Evolutionary conservation across 768 basidiomycete species (phyloP).

Genomic region (Coprinopsis marcescibilis): DNA sequence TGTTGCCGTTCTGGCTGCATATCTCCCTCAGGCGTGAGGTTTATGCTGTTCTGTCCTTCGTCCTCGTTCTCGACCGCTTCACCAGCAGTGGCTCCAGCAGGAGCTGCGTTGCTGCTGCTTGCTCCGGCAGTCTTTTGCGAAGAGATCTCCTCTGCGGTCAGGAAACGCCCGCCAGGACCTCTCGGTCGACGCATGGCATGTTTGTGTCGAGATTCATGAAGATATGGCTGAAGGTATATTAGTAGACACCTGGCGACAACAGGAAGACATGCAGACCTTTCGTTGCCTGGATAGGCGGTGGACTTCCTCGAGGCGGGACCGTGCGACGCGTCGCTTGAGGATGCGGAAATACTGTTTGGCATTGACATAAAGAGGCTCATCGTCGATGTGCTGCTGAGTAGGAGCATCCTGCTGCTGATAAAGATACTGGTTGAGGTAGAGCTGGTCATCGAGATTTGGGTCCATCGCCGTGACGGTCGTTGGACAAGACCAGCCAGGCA

Average conservation of each 20-base stretch:
- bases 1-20: constrained; percentile 9
- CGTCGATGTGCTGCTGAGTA: constrained; percentile 55
- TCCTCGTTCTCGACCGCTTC: constrained; percentile 42
- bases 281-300: constrained; percentile 88
- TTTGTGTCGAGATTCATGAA: constrained; percentile 96
- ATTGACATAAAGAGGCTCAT: constrained; percentile 98
- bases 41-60: constrained; percentile 22
- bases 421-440: constrained; percentile 14
- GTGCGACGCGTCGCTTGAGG: constrained; percentile 87
- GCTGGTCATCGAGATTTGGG: constrained; percentile 19
- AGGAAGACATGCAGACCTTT: constrained; percentile 53
- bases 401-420: constrained; percentile 13
- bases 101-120: constrained; percentile 26
- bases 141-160: constrained; percentile 93
- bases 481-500: constrained; percentile 15
- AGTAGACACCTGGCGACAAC: constrained; percentile 1
- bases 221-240: constrained; percentile 69
- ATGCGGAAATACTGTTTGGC: constrained; percentile 99
- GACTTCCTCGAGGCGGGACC: constrained; percentile 89
- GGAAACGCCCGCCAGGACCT: constrained; percentile 95
- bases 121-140: constrained; percentile 51
- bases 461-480: constrained; percentile 11
- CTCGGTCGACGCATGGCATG: constrained; percentile 97
- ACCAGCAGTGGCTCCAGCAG: constrained; percentile 22
- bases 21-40: constrained; percentile 4